Evolutionary conservation across 495 filamentous ascomycete species (phyloP).

Genomic region (Penicillium argentinense): DNA sequence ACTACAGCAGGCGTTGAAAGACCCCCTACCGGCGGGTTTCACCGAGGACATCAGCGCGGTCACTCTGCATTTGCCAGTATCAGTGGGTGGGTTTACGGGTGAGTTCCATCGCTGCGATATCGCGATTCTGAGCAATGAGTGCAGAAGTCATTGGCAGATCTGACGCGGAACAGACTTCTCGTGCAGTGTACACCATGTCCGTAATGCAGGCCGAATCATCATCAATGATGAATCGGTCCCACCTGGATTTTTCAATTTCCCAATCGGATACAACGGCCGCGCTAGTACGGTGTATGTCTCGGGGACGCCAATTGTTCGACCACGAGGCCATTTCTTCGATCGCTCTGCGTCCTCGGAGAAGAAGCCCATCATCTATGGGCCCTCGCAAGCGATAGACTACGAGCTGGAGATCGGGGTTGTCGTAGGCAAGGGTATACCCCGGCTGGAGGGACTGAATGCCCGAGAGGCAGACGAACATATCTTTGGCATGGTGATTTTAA

Average conservation of each 20-base stretch:
- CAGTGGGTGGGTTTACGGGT: conserved; percentile 69
- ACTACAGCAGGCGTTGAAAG: conserved; percentile 33
- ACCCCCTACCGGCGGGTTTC: conserved; percentile 48
- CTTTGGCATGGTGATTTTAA: conserved; percentile 84
- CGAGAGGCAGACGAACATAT: conserved; percentile 65
- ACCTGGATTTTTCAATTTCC: conserved; percentile 35
- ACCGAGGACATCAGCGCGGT: conserved; percentile 55
- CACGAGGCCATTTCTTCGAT: conserved; percentile 69
- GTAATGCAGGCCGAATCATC: conserved; percentile 30
- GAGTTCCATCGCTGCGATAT: neutral
- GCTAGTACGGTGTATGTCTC: conserved; percentile 71
- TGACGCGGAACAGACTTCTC: conserved; percentile 69
- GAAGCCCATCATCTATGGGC: conserved; percentile 46
- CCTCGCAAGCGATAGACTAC: conserved; percentile 67
- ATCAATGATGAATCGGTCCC: conserved; percentile 36
- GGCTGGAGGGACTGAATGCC: conserved; percentile 18
- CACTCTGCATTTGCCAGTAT: conserved; percentile 72
- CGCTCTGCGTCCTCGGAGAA: conserved; percentile 14
- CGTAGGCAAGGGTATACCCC: conserved; percentile 47
- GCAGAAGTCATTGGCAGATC: neutral
- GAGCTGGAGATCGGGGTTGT: conserved; percentile 84
- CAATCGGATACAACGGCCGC: conserved; percentile 66
- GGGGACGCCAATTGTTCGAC: conserved; percentile 67
- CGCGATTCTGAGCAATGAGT: neutral
- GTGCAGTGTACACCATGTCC: conserved; percentile 37